Evolutionary conservation across 495 filamentous ascomycete genomes (phyloP).

Genomic region (Penicillium samsonianum): DNA sequence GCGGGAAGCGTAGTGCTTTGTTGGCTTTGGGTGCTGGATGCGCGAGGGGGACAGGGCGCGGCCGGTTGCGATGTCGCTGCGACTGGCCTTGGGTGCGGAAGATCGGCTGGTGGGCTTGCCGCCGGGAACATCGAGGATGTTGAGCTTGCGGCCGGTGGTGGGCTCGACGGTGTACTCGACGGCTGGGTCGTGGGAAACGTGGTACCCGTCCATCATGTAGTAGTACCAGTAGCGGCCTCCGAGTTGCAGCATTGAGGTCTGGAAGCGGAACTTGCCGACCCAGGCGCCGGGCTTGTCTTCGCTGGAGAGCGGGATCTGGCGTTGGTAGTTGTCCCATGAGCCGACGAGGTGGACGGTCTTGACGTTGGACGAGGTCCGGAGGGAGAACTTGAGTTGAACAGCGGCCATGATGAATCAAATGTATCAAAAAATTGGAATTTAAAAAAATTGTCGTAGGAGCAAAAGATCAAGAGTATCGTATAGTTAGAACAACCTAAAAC

Average conservation of each 20-base stretch:
- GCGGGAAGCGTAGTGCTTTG: constrained; percentile 80
- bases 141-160: constrained; percentile 93
- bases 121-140: constrained; percentile 68
- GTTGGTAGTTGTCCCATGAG: constrained; percentile 96
- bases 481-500: constrained; percentile 20
- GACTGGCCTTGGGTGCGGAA: constrained; percentile 29
- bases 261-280: constrained; percentile 96
- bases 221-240: constrained; percentile 99
- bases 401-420: constrained; percentile 68
- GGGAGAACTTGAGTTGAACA: constrained; percentile 82
- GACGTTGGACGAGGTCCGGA: constrained; percentile 93
- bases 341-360: constrained; percentile 97
- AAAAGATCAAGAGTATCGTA: constrained; percentile 21
- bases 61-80: constrained; percentile 74
- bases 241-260: constrained; percentile 75
- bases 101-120: constrained; percentile 30
- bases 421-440: constrained; percentile 21
- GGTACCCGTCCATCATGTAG: constrained; percentile 99
- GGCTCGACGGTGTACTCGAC: constrained; percentile 88
- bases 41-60: constrained; percentile 82
- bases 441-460: constrained; percentile 28
- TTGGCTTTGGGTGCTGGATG: constrained; percentile 88
- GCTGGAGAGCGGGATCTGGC: constrained; percentile 88
- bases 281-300: constrained; percentile 86
- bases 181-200: constrained; percentile 95